Base-by-base conservation (phyloP, 805 yeast species). In the Saturnispora besseyi region DNA sequence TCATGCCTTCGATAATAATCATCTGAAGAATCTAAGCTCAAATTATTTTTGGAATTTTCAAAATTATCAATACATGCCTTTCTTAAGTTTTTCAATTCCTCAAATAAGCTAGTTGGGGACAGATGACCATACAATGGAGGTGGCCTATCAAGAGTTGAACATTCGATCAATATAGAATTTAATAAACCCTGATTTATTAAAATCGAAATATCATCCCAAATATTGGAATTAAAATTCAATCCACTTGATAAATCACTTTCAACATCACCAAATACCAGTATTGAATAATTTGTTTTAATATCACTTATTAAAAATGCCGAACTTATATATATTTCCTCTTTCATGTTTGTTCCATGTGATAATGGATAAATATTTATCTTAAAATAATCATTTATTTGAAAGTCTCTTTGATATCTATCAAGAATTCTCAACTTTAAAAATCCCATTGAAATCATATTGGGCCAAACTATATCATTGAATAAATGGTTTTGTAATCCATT, bases 401-500 rank as follows among this genome's bases (percentile, higher is more conserved):
- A 21, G 21, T 34, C 6, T 5, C 3, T 3, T 28, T 34, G 24
- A 24, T 41, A 41, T 11, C 34, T 26, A 18, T 40, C 33, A 62
- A 57, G 36, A 53, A 57, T 36, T 64, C 52, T 46, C 21, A 73
- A 31, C 6, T 49, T 42, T 9, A 60, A 48, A n/a, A 51, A 44
- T 12, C 63, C 62, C 42, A 59, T 61, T 31, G 59, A 58, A 10
- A 75, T 69, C 61, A 82, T 65, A 56, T 84, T 75, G 5, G 97
- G 97, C 97, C 97, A 89, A 3, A 86, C 69, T 5, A 67, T 58
- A 42, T 82, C 87, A 63, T 89, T 90, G 66, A 89, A 89, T 0
- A 87, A 63, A 61, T 81, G 73, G 2, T 63, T 60, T 51, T 72
- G 64, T 9, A 89, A 62, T 0, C 80, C 75, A 5, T 71, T 65